Evolutionary conservation across 305 asterid genomes (phyloP).

Genomic region (Fraxinus xanthoxyloides): DNA sequence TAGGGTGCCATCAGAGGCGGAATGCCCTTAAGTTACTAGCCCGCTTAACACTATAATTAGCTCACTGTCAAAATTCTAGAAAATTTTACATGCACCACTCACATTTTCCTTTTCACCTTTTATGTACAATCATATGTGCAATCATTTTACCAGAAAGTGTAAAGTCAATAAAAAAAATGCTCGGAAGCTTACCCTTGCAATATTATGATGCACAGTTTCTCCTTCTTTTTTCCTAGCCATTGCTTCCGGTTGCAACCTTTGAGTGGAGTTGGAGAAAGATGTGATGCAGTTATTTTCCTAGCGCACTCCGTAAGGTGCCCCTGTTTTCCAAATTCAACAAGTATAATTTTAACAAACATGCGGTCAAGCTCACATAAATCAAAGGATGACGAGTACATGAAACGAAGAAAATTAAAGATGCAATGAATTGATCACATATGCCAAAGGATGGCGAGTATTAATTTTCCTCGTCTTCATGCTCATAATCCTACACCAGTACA

Average conservation of each 20-base stretch:
- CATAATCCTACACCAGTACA: neutral
- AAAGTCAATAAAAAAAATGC: neutral
- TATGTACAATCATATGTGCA: neutral
- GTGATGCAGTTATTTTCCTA: neutral
- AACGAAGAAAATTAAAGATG: neutral
- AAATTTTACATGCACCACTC: neutral
- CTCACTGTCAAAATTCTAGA: no score
- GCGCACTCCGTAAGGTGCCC: neutral
- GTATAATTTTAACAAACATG: neutral
- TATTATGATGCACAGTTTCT: neutral
- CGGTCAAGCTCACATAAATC: neutral
- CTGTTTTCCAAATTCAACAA: neutral
- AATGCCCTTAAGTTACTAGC: no score
- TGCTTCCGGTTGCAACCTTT: neutral
- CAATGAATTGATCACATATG: slow-evolving; percentile 3
- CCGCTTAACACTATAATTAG: no score
- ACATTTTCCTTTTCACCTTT: neutral
- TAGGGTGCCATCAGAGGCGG: no score
- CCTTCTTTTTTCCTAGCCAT: neutral
- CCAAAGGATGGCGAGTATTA: slow-evolving; percentile 5
- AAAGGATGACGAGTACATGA: neutral
- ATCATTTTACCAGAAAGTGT: neutral
- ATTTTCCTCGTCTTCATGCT: neutral
- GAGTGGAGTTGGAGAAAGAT: neutral
- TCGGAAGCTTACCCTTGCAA: neutral